These are phyloP conservation scores for Talaromyces rugulosus DNA, from an alignment of 2,329 filamentous ascomycete species.

Conservation along the genomic window DNA sequence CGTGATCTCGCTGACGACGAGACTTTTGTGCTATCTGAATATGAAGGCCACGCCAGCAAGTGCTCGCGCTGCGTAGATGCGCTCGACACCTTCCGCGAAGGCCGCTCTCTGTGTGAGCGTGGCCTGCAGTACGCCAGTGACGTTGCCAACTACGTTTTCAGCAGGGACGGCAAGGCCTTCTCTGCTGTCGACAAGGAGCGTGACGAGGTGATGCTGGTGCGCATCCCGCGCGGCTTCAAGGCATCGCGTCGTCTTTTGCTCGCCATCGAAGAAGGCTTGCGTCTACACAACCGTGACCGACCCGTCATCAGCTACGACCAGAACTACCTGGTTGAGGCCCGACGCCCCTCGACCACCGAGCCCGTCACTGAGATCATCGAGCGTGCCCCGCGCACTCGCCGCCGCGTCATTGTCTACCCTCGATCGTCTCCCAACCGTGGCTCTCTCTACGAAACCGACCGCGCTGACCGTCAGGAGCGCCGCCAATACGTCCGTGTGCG, in stretches of 20 bases:
- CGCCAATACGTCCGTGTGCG: conserved; percentile 24
- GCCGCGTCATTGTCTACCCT: conserved; percentile 32
- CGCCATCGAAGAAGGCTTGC: conserved; percentile 40
- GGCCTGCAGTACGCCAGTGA: conserved; percentile 29
- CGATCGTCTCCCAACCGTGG: conserved; percentile 24
- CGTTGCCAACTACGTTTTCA: conserved; percentile 33
- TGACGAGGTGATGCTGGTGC: conserved; percentile 35
- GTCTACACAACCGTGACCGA: conserved; percentile 18
- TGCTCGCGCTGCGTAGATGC: conserved; percentile 30
- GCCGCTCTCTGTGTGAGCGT: conserved; percentile 28
- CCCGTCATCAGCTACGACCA: conserved; percentile 30
- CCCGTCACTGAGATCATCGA: conserved; percentile 25
- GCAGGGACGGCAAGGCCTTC: conserved; percentile 33
- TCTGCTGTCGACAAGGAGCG: conserved; percentile 40
- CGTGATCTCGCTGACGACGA: conserved; percentile 26
- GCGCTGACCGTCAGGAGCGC: conserved; percentile 30
- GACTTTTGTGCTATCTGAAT: conserved; percentile 30
- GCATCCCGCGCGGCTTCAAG: conserved; percentile 35
- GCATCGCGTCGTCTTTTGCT: conserved; percentile 36
- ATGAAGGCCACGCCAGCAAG: conserved; percentile 29
- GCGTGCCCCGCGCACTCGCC: conserved; percentile 24
- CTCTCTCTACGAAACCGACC: conserved; percentile 32
- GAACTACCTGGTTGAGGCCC: conserved; percentile 27
- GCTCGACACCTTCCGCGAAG: conserved; percentile 22
- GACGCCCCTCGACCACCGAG: conserved; percentile 19